Conservation (phyloP, 441 rosid genomes). For the Croton laevigatus region DNA sequence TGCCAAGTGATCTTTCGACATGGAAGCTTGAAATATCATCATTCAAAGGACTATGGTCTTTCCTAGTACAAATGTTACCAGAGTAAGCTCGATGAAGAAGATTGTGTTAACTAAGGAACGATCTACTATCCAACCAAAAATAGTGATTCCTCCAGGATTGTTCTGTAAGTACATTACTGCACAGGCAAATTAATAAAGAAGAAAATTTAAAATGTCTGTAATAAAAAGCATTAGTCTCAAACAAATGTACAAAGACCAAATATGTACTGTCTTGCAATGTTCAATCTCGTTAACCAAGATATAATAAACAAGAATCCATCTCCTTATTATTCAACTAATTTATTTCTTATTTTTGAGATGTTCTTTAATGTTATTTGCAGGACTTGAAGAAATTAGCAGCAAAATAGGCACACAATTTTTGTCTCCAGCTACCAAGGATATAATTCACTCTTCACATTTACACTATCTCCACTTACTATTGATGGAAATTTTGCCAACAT, state of each 20-base stretch:
- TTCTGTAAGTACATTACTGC: constrained; percentile 81
- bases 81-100: constrained; percentile 76
- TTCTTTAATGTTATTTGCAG: neutral
- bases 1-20: neutral
- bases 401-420: no score
- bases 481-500: no score
- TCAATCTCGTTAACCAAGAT: neutral
- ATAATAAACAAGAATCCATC: neutral
- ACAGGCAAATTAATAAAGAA: constrained; percentile 11
- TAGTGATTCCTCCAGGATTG: constrained; percentile 92
- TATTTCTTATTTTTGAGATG: neutral
- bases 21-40: neutral
- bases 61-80: constrained; percentile 84
- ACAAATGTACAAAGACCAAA: neutral
- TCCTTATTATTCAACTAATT: neutral
- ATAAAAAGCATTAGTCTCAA: neutral
- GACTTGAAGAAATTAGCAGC: neutral
- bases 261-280: no score
- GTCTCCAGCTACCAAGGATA: no score
- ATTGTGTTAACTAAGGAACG: constrained; percentile 74
- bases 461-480: no score
- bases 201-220: neutral
- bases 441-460: no score
- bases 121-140: constrained; percentile 89
- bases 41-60: constrained; percentile 54